A percentile compares a stretch with the other conserved stretches of the same genome.
These are phyloP conservation scores for Pulchroboletus neoregius DNA, from an alignment of 1,284 basidiomycete genomes.

Conservation along the genomic window DNA sequence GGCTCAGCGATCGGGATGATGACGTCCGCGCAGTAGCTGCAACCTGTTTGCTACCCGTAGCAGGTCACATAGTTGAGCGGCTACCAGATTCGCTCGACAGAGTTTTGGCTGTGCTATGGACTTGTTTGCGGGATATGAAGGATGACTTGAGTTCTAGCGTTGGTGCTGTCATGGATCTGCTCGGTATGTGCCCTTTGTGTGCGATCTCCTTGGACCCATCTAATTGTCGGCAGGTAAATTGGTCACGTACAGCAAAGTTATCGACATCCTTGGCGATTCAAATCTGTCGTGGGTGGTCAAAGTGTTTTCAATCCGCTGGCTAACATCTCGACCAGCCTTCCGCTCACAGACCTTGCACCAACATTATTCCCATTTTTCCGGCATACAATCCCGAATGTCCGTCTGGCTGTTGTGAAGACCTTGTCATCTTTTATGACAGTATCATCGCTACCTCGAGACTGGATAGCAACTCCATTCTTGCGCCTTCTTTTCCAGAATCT, in stretches of 20 bases:
- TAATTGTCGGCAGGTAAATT: slow-evolving; percentile 57
- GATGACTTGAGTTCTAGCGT: slow-evolving; percentile 98
- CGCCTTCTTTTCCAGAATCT: slow-evolving; percentile 93
- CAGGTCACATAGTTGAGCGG: slow-evolving; percentile 72
- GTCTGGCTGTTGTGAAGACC: slow-evolving; percentile 90
- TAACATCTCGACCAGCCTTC: slow-evolving; percentile 48
- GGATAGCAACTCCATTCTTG: slow-evolving; percentile 79
- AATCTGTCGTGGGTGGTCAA: slow-evolving; percentile 55
- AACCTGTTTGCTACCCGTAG: slow-evolving; percentile 85
- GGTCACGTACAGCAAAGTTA: slow-evolving; percentile 78
- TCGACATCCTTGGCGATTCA: slow-evolving; percentile 68
- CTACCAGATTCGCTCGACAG: slow-evolving; percentile 70
- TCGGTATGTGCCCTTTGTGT: slow-evolving; percentile 51
- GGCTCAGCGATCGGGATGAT: slow-evolving; percentile 89
- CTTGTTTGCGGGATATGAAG: slow-evolving; percentile 88
- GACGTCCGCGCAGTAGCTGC: slow-evolving; percentile 97
- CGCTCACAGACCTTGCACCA: slow-evolving; percentile 78
- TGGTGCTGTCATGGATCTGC: slow-evolving; percentile 94
- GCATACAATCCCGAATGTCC: slow-evolving; percentile 93
- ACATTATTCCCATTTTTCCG: slow-evolving; percentile 96
- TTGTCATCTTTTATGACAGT: slow-evolving; percentile 84
- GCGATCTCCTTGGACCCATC: background rate
- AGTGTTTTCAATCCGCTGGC: slow-evolving; percentile 5
- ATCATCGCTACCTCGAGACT: slow-evolving; percentile 70
- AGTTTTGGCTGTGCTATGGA: slow-evolving; percentile 87